Evolutionary conservation across 2,329 filamentous ascomycete genomes (phyloP), one percentile per base, ranked within the genome.

Genomic region (Polychaeton citri): DNA sequence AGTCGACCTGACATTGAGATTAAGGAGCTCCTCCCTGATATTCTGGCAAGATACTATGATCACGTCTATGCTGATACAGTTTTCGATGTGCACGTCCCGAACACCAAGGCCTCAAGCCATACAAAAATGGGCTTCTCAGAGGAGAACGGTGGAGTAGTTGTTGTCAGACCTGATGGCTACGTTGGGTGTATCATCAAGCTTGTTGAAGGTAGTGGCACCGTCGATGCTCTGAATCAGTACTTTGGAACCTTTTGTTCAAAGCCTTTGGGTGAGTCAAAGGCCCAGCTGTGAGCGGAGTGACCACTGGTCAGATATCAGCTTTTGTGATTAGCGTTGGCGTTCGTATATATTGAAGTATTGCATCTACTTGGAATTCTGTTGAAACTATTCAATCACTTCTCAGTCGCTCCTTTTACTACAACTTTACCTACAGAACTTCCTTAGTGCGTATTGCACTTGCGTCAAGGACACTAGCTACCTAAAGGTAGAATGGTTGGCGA

Each of bases 1-100:
- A 68, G 68, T 35, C 72, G 84, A 41, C 65, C 71, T 26, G 62
- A 72, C n/a, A 72, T 94, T 39, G 81, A 88, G 52, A 81, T 93
- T 41, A 62, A 69, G 2, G 68, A 72, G 21, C 71, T 84, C 45
- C 68, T 88, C 2, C 87, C 87, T 0, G 65, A 68, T 15, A 51
- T 81, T 2, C 67, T 95, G 38, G 75, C 72, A 4, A 70, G 82
- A 37, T 94, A 94, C 58, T 69, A 76, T 33, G 79, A 86, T 49
- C 81, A 90, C 49, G 68, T 94, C 21, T 94, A 93, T 51, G 81
- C 85, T 1, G 87, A 94, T 50, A 85, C 94, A 57, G 68, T 81
- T 33, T 78, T 74, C 64, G 82, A 90, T 53, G 65, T 71, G 30
- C 68, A 74, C 5, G 78, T 84, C 1, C 76, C 80, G 0, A 66